These are phyloP conservation scores for Pezicula radicicola DNA, from an alignment of 2,329 filamentous ascomycete genomes.

Conservation along the genomic window DNA sequence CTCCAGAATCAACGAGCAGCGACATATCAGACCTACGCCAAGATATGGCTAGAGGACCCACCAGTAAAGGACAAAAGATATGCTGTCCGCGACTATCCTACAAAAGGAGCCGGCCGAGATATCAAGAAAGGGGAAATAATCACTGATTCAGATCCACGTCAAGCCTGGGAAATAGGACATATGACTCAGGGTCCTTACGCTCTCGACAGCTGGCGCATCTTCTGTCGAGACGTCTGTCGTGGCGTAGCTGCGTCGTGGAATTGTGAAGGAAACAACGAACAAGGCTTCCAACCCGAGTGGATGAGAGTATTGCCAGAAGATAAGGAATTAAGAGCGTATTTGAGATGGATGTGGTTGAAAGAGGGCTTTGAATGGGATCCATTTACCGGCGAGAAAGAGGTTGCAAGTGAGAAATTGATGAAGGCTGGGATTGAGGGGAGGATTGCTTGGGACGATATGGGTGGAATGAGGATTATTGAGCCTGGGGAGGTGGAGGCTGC, in stretches of 20 bases:
- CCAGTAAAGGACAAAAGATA: conserved; percentile 58
- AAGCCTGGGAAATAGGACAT: conserved; percentile 79
- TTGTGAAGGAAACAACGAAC: conserved; percentile 43
- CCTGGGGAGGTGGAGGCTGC: conserved; percentile 22
- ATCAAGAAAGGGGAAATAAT: conserved; percentile 44
- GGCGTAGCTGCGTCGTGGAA: conserved; percentile 65
- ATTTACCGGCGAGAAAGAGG: conserved; percentile 59
- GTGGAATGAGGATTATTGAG: conserved; percentile 34
- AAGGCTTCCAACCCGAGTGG: conserved; percentile 80
- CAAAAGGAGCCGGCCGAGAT: conserved; percentile 43
- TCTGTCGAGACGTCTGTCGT: conserved; percentile 77
- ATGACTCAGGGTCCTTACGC: conserved; percentile 81
- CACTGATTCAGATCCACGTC: conserved; percentile 35
- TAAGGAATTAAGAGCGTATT: conserved; percentile 83
- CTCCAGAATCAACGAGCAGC: conserved; percentile 65
- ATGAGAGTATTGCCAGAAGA: conserved; percentile 79
- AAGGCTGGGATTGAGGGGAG: conserved; percentile 54
- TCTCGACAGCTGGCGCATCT: conserved; percentile 89
- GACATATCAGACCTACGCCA: conserved; percentile 68
- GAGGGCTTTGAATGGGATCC: conserved; percentile 84
- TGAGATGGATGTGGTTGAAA: conserved; percentile 89
- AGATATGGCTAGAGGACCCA: conserved; percentile 61
- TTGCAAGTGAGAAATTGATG: conserved; percentile 50
- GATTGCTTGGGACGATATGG: conserved; percentile 37
- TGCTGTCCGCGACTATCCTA: conserved; percentile 53